phyloP scores from a whole-genome alignment of 2,329 filamentous ascomycete genomes.

The Berkeleyomyces basicola region DNA sequence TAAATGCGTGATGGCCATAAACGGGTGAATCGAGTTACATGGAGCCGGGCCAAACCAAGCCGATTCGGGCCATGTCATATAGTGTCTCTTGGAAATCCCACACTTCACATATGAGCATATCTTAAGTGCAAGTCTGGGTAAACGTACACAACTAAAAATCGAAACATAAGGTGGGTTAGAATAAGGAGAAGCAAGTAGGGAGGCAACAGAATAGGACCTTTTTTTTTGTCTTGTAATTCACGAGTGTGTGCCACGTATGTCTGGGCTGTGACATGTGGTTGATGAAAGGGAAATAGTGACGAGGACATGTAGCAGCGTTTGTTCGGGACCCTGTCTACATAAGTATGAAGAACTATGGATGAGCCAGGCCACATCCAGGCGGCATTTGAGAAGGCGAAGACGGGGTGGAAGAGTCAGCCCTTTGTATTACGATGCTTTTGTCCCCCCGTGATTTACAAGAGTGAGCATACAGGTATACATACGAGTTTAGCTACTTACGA shows the following conservation, averaged over 20 bases:
- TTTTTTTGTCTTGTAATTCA: not conserved
- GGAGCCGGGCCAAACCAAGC: not conserved
- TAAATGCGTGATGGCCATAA: constrained; percentile 6
- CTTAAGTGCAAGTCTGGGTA: not conserved
- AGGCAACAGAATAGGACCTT: not conserved
- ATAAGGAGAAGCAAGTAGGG: not conserved
- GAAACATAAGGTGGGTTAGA: not conserved
- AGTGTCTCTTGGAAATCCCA: not conserved
- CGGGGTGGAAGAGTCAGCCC: too few species aligned
- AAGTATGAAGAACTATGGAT: too few species aligned
- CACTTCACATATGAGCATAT: not conserved
- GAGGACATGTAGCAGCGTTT: too few species aligned
- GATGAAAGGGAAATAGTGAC: too few species aligned
- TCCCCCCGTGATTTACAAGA: too few species aligned
- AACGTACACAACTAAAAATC: not conserved
- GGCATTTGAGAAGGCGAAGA: too few species aligned
- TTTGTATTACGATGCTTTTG: too few species aligned
- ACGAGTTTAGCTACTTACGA: too few species aligned
- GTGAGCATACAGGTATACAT: too few species aligned
- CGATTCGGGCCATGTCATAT: not conserved
- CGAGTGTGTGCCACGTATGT: not conserved
- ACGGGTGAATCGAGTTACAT: not conserved
- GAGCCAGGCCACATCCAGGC: too few species aligned
- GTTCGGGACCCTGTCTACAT: too few species aligned
- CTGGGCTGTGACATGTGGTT: not conserved